phyloP scores from a whole-genome alignment of 2,329 filamentous ascomycete species.

The Penicillium frequentans region DNA sequence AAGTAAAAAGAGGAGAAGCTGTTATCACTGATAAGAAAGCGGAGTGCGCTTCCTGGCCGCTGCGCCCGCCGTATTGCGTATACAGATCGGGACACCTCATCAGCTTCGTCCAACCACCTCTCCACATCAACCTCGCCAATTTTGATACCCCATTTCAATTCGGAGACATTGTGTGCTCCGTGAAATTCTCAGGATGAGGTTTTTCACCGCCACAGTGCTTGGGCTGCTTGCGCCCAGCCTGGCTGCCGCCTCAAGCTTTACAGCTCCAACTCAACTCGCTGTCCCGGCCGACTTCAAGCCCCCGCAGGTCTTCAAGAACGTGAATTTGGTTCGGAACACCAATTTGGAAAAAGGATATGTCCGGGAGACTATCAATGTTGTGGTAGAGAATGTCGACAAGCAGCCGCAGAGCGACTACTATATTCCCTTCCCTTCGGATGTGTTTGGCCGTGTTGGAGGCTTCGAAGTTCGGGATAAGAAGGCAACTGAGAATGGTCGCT shows the following conservation, averaged over 20 bases:
- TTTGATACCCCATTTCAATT: slow-evolving; percentile 13
- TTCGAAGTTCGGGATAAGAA: slow-evolving; percentile 94
- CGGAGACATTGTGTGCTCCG: slow-evolving; percentile 24
- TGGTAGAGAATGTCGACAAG: slow-evolving; percentile 82
- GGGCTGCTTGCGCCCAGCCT: slow-evolving; percentile 37
- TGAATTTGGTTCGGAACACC: slow-evolving; percentile 83
- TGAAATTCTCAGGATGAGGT: slow-evolving; percentile 41
- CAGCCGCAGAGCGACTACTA: slow-evolving; percentile 87
- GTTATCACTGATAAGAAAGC: slow-evolving; percentile 27
- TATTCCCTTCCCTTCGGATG: slow-evolving; percentile 75
- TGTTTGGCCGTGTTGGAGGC: slow-evolving; percentile 76
- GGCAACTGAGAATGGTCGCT: slow-evolving; percentile 64
- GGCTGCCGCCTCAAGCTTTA: slow-evolving; percentile 31
- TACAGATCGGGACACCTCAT: slow-evolving; percentile 40
- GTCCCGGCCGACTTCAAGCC: slow-evolving; percentile 66
- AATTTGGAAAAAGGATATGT: slow-evolving; percentile 92
- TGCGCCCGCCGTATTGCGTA: slow-evolving; percentile 30
- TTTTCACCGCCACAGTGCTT: slow-evolving; percentile 39
- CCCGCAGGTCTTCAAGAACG: slow-evolving; percentile 89
- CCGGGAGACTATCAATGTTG: slow-evolving; percentile 88
- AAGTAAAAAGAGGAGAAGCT: slow-evolving; percentile 24
- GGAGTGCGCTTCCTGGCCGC: slow-evolving; percentile 36
- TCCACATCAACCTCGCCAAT: slow-evolving; percentile 12
- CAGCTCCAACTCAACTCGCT: slow-evolving; percentile 32
- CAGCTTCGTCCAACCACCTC: slow-evolving; percentile 21